These are phyloP conservation scores for Tetrahymena borealis DNA, from an alignment of 73 alveolate genomes.

Conservation along the genomic window DNA sequence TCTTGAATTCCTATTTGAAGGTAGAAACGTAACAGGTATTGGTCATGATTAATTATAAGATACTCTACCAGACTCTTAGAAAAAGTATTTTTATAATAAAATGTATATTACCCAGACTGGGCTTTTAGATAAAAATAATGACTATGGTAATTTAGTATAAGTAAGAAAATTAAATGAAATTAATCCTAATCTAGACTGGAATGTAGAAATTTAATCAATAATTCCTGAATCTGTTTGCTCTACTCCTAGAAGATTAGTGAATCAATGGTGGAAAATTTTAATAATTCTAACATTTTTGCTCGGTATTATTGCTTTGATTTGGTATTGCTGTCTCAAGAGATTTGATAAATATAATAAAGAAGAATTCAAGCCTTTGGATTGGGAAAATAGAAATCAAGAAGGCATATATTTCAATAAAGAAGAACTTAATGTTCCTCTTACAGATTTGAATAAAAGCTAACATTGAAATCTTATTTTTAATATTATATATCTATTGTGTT, in stretches of 20 bases:
- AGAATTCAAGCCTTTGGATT: neutral
- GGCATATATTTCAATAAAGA: neutral
- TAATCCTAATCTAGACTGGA: neutral
- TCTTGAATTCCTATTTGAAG: neutral
- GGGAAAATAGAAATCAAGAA: neutral
- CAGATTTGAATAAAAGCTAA: neutral
- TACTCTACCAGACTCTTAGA: neutral
- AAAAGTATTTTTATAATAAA: neutral
- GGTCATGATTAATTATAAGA: neutral
- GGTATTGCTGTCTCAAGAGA: neutral
- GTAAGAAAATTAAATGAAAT: neutral
- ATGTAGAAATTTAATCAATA: neutral
- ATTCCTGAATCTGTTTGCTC: neutral
- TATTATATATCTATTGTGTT: too few relatives aligned
- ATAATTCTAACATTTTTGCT: neutral
- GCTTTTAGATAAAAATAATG: neutral
- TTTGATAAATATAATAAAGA: neutral
- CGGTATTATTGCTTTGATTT: neutral
- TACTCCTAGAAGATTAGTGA: neutral
- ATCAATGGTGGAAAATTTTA: neutral
- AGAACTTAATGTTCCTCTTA: neutral
- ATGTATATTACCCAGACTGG: neutral
- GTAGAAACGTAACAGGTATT: neutral
- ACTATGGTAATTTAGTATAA: neutral
- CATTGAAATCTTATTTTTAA: too few relatives aligned